Conservation (phyloP, 2,329 filamentous ascomycete species). For the Blastomyces gilchristii region DNA sequence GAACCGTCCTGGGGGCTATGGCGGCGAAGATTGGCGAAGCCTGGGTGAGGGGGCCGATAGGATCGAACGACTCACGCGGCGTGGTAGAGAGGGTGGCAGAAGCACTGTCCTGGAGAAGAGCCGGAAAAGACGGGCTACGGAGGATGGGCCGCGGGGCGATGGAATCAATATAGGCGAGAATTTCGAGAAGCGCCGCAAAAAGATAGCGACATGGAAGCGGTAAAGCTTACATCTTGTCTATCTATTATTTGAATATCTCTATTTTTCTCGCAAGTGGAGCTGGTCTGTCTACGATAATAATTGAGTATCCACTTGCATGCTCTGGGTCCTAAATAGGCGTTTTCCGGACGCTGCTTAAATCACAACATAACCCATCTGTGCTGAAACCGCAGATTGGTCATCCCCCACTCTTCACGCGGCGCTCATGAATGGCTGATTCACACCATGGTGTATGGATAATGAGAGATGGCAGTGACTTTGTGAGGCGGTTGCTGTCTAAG, state of each 20-base stretch:
- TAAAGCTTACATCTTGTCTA: not conserved
- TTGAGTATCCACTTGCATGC: not conserved
- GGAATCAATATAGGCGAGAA: constrained; percentile 57
- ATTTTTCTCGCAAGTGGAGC: not conserved
- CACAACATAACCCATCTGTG: not conserved
- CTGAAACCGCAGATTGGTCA: not conserved
- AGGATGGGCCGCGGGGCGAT: constrained; percentile 62
- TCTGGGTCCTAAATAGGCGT: not conserved
- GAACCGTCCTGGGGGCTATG: constrained; percentile 51
- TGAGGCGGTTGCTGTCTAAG: no score
- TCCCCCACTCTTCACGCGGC: not conserved
- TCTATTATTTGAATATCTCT: not conserved
- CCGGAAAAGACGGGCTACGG: constrained; percentile 61
- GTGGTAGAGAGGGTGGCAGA: constrained; percentile 46
- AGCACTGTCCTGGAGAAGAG: constrained; percentile 62
- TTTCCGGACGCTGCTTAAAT: not conserved
- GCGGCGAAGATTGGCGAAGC: constrained; percentile 86
- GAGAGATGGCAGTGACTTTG: no score
- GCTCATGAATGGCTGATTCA: not conserved
- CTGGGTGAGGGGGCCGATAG: constrained; percentile 77
- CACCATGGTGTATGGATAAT: no score
- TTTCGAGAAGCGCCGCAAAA: constrained; percentile 37
- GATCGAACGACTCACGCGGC: constrained; percentile 71
- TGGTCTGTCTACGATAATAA: not conserved
- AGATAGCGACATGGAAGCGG: constrained; percentile 35